phyloP scores from a whole-genome alignment of 2,329 filamentous ascomycete species.

The Ceratocystis alfenasii region DNA sequence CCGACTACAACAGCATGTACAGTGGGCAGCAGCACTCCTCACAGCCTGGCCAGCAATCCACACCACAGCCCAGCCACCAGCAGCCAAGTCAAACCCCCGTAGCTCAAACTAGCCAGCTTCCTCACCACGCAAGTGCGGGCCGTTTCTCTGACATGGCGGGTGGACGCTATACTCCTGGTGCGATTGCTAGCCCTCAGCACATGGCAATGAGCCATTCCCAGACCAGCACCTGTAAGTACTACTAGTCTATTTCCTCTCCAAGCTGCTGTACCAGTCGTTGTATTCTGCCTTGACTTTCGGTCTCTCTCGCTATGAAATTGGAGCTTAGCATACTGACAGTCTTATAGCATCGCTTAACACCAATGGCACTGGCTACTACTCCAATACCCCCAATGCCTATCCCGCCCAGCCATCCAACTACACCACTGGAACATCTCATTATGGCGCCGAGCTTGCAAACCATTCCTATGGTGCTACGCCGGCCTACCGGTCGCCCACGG shows the following conservation, averaged over 20 bases:
- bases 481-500: neutral
- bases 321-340: neutral
- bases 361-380: constrained; percentile 1
- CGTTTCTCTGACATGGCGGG: neutral
- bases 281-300: neutral
- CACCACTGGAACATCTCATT: constrained; percentile 2
- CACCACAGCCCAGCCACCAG: neutral
- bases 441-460: neutral
- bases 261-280: fast-evolving
- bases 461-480: constrained; percentile 5
- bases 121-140: neutral
- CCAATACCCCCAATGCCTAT: neutral
- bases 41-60: neutral
- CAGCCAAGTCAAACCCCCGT: neutral
- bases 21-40: neutral
- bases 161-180: neutral
- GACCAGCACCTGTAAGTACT: neutral
- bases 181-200: neutral
- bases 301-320: neutral
- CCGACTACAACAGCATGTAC: constrained; percentile 10
- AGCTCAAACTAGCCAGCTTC: neutral
- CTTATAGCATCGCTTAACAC: neutral
- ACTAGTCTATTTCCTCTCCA: neutral
- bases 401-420: neutral
- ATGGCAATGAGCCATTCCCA: neutral